These are phyloP conservation scores for Inga leiocalycina DNA, from an alignment of 306 rosid species.

Conservation along the genomic window DNA sequence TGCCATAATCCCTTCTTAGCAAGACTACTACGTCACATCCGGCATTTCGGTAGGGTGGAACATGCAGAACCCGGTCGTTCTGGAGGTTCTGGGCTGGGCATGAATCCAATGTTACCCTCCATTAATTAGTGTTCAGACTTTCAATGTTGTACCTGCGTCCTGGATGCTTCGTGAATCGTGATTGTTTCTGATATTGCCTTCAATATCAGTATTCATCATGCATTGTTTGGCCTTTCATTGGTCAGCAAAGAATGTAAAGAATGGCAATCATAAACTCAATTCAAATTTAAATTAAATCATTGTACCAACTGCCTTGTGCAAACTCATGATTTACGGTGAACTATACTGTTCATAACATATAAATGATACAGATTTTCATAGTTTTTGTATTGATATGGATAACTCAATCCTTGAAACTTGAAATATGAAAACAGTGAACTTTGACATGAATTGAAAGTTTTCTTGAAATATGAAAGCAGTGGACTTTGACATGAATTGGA, in stretches of 20 bases:
- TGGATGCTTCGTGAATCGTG: neutral
- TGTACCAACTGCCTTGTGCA: neutral
- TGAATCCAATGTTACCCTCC: constrained; percentile 77
- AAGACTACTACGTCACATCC: constrained; percentile 79
- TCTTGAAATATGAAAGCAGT: neutral
- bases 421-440: neutral
- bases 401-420: neutral
- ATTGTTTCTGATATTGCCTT: neutral
- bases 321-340: neutral
- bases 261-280: constrained; percentile 30
- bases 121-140: constrained; percentile 41
- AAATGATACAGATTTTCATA: neutral
- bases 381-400: too few relatives aligned
- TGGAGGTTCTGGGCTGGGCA: constrained; percentile 74
- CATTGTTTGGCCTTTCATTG: constrained; percentile 20
- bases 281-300: neutral
- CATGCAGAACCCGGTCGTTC: constrained; percentile 74
- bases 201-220: neutral
- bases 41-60: constrained; percentile 75
- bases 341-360: neutral
- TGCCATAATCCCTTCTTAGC: constrained; percentile 87
- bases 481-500: neutral
- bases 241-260: constrained; percentile 26
- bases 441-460: neutral
- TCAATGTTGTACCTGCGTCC: neutral